Percentiles rank a stretch among this genome's conserved stretches.
Conservation (phyloP, 2,329 filamentous ascomycete species). For the Macrophomina tecta region DNA sequence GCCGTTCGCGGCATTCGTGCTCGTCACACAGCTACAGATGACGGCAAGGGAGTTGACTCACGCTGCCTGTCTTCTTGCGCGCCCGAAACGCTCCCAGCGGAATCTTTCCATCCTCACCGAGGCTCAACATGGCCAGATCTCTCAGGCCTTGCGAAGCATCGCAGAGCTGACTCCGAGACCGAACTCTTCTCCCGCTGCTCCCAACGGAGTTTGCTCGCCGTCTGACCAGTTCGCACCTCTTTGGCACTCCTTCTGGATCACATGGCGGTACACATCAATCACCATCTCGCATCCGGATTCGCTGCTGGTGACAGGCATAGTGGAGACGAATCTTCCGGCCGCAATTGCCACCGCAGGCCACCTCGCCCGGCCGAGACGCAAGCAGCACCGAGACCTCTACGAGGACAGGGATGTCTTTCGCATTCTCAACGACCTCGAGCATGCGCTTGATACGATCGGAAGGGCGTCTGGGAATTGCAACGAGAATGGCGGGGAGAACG, state of each 20-base stretch:
- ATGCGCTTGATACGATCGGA: not conserved
- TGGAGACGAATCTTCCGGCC: constrained; percentile 5
- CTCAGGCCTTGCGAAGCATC: not conserved
- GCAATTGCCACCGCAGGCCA: constrained; percentile 1
- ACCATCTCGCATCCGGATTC: not conserved
- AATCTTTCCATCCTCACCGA: constrained; percentile 2
- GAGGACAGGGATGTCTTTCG: not conserved
- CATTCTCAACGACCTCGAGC: not conserved
- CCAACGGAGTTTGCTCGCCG: too few species aligned
- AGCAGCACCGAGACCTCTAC: not conserved
- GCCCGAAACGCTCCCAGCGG: not conserved
- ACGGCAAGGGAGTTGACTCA: not conserved
- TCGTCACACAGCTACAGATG: constrained; percentile 4
- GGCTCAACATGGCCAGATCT: constrained; percentile 1
- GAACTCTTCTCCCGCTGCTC: too few species aligned
- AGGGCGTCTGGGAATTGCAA: not conserved
- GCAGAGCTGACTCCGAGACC: not conserved
- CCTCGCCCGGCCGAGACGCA: not conserved
- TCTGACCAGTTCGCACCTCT: not conserved
- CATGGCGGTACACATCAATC: not conserved
- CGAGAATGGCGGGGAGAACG: not conserved
- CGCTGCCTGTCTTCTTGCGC: not conserved
- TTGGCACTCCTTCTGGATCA: not conserved
- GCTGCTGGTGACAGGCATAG: not conserved
- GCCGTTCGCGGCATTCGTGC: constrained; percentile 5